These are phyloP conservation scores for Cynanchum wilfordii DNA, from an alignment of 257 asterid species.

Conservation along the genomic window DNA sequence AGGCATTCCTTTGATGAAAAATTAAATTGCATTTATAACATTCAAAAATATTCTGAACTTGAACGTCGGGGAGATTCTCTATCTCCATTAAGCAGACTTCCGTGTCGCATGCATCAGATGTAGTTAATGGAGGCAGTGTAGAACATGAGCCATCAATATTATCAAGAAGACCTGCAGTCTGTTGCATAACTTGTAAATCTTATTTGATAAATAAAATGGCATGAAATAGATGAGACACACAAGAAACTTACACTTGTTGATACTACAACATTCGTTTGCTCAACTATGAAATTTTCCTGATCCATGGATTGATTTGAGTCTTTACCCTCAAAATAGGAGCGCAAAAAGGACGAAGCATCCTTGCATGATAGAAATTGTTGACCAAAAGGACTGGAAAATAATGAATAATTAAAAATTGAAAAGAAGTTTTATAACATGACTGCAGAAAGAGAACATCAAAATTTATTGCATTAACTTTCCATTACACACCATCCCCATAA, in stretches of 20 bases:
- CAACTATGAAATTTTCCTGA: constrained; percentile 39
- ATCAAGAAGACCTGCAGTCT: constrained; percentile 41
- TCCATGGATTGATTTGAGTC: constrained; percentile 40
- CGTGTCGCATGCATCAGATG: constrained; percentile 34
- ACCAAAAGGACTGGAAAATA: constrained; percentile 66
- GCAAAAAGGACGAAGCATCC: constrained; percentile 77
- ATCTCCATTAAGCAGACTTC: constrained; percentile 47
- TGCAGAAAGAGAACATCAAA: neutral
- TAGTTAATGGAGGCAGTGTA: constrained; percentile 27
- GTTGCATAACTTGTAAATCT: constrained; percentile 33
- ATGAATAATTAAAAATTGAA: constrained; percentile 13
- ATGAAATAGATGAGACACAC: constrained; percentile 7
- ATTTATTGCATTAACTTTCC: neutral
- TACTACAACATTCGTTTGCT: constrained; percentile 35
- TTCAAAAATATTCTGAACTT: constrained; percentile 71
- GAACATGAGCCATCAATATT: constrained; percentile 34
- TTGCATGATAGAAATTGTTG: constrained; percentile 80
- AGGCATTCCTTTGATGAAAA: constrained; percentile 61
- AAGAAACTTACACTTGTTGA: constrained; percentile 45
- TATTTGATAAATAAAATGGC: constrained; percentile 18
- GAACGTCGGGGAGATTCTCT: constrained; percentile 88
- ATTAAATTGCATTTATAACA: constrained; percentile 72
- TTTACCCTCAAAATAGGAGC: constrained; percentile 43
- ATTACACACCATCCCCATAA: neutral
- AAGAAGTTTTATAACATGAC: neutral